These are phyloP conservation scores for Curvularia verruculosa DNA, from an alignment of 2,329 filamentous ascomycete genomes.

Conservation along the genomic window DNA sequence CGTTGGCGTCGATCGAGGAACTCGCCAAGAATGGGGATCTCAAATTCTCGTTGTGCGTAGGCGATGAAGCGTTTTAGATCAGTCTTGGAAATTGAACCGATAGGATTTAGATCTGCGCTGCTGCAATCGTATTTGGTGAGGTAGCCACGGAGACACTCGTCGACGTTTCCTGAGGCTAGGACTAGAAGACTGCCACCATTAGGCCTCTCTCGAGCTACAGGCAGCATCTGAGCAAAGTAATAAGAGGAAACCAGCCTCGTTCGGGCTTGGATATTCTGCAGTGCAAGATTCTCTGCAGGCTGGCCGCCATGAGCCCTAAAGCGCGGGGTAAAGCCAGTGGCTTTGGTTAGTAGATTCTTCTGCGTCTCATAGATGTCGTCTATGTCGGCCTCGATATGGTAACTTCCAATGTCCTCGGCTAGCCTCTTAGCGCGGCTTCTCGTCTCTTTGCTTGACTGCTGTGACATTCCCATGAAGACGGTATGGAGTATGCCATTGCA, in stretches of 20 bases:
- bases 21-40: constrained; percentile 67
- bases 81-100: constrained; percentile 66
- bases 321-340: constrained; percentile 65
- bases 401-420: constrained; percentile 66
- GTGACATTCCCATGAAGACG: constrained; percentile 35
- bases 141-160: constrained; percentile 61
- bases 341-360: constrained; percentile 63
- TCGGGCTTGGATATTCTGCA: constrained; percentile 14
- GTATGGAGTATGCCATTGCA: constrained; percentile 65
- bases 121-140: constrained; percentile 74
- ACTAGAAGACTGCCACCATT: constrained; percentile 67
- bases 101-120: constrained; percentile 60
- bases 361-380: constrained; percentile 69
- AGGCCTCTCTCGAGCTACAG: constrained; percentile 62
- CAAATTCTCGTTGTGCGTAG: constrained; percentile 61
- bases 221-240: constrained; percentile 67
- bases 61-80: constrained; percentile 74
- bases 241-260: constrained; percentile 71
- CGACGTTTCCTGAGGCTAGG: constrained; percentile 69
- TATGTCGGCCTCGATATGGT: constrained; percentile 65
- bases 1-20: constrained; percentile 63
- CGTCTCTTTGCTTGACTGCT: constrained; percentile 67
- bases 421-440: constrained; percentile 68
- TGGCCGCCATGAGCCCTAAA: constrained; percentile 70
- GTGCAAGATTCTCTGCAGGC: constrained; percentile 59